These are phyloP conservation scores for Apiosordaria backusii DNA, from an alignment of 495 filamentous ascomycete species.

Conservation along the genomic window DNA sequence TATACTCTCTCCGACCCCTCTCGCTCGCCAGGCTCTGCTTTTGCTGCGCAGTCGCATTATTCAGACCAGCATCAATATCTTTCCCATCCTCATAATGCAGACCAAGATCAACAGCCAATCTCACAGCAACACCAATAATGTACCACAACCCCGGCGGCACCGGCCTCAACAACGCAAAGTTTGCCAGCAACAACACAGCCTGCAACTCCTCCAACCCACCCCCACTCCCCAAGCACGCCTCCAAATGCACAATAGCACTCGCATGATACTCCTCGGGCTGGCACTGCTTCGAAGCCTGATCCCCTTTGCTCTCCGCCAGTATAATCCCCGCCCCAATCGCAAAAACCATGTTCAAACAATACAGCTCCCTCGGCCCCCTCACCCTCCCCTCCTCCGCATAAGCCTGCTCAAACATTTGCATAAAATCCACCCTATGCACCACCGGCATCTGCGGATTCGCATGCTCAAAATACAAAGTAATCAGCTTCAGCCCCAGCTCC, in stretches of 20 bases:
- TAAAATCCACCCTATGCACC: conserved; percentile 82
- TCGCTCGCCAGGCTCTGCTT: conserved; percentile 41
- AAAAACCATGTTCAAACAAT: conserved; percentile 96
- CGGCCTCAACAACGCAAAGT: conserved; percentile 84
- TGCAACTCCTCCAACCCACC: conserved; percentile 89
- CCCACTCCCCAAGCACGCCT: conserved; percentile 76
- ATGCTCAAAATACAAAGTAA: conserved; percentile 87
- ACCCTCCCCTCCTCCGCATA: conserved; percentile 62
- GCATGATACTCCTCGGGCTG: conserved; percentile 96
- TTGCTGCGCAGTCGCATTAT: conserved; percentile 21
- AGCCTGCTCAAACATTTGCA: conserved; percentile 73
- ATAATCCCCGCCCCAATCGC: conserved; percentile 94
- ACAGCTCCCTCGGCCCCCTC: conserved; percentile 77
- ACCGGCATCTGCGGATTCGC: conserved; percentile 95
- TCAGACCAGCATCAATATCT: conserved; percentile 46
- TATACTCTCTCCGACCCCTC: conserved; percentile 76
- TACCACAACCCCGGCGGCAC: conserved; percentile 96
- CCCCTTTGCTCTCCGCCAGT: conserved; percentile 54
- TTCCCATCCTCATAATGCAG: conserved; percentile 89
- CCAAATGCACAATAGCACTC: conserved; percentile 84
- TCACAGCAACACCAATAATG: conserved; percentile 88
- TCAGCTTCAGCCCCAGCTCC: conserved; percentile 65
- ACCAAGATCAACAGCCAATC: conserved; percentile 85
- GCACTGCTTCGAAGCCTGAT: conserved; percentile 53
- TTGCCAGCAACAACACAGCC: conserved; percentile 82